phyloP scores from a whole-genome alignment of 2,329 filamentous ascomycete species.

The Colletotrichum australisinense region DNA sequence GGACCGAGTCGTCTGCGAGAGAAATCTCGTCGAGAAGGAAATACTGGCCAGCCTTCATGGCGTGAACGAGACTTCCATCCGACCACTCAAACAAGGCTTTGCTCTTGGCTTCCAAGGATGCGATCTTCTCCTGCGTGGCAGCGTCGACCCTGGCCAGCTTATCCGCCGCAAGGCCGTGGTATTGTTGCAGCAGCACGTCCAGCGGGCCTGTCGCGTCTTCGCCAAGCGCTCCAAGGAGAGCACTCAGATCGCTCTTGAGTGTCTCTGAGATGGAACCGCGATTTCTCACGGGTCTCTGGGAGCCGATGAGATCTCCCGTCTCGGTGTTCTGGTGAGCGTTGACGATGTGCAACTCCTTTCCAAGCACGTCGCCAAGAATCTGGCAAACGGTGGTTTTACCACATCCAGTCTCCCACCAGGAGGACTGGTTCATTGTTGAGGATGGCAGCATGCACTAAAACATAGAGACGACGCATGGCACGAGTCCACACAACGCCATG shows the following conservation, averaged over 20 bases:
- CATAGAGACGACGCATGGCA: constrained; percentile 91
- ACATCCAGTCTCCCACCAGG: constrained; percentile 92
- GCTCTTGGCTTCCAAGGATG: constrained; percentile 67
- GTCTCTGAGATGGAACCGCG: constrained; percentile 77
- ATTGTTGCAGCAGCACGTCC: constrained; percentile 68
- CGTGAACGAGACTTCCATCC: constrained; percentile 91
- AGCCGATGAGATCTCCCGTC: constrained; percentile 95
- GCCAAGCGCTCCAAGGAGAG: constrained; percentile 56
- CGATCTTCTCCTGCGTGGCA: constrained; percentile 59
- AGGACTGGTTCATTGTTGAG: constrained; percentile 93
- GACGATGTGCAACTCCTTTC: constrained; percentile 84
- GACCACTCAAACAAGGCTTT: constrained; percentile 96
- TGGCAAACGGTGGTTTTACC: constrained; percentile 98
- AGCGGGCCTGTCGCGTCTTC: constrained; percentile 54
- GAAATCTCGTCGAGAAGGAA: constrained; percentile 99
- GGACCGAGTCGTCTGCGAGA: constrained; percentile 94
- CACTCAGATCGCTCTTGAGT: constrained; percentile 70
- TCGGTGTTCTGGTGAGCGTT: constrained; percentile 99
- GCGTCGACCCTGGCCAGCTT: constrained; percentile 59
- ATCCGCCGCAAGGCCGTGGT: constrained; percentile 63
- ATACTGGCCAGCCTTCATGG: constrained; percentile 90
- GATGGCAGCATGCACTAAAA: constrained; percentile 88
- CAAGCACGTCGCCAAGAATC: constrained; percentile 83
- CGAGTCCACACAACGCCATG: constrained; percentile 91
- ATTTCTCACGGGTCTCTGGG: constrained; percentile 91